Percentiles rank a stretch among this genome's conserved stretches.
phyloP scores from a whole-genome alignment of 148 eudicot genomes.

The Camellia sinensis region DNA sequence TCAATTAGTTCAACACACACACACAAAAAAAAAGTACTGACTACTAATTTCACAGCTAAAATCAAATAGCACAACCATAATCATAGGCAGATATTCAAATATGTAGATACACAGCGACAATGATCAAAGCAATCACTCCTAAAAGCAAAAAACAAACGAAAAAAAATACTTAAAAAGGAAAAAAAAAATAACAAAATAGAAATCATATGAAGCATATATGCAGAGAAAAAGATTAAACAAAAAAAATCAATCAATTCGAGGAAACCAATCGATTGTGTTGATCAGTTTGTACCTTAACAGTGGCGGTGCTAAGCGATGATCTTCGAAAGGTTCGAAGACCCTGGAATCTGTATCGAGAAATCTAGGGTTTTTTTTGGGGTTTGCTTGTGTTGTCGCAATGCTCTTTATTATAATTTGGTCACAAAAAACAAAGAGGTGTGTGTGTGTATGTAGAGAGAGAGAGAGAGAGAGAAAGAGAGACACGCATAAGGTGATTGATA shows the following conservation, averaged over 20 bases:
- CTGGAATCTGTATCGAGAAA: neutral
- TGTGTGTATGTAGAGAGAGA: too few relatives aligned
- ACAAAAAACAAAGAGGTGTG: too few relatives aligned
- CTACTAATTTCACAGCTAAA: neutral
- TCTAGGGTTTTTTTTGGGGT: conserved; percentile 12
- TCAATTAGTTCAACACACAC: neutral
- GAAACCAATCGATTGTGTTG: neutral
- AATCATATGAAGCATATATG: neutral
- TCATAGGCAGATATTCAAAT: neutral
- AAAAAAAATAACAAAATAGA: neutral
- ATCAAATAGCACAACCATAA: neutral
- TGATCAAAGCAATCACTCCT: too few relatives aligned
- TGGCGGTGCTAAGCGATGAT: neutral
- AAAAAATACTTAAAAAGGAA: neutral
- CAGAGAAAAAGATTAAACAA: too few relatives aligned
- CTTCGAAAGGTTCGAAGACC: conserved; percentile 17
- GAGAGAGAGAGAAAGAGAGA: too few relatives aligned
- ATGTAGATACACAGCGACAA: too few relatives aligned
- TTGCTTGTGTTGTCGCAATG: neutral
- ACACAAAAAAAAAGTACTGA: neutral
- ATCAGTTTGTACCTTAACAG: conserved; percentile 5
- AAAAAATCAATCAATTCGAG: too few relatives aligned
- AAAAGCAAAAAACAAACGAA: too few relatives aligned
- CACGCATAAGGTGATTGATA: too few relatives aligned
- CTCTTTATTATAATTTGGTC: too few relatives aligned